phyloP scores from a whole-genome alignment of 2,329 filamentous ascomycete genomes.

The Nothopassalora personata region DNA sequence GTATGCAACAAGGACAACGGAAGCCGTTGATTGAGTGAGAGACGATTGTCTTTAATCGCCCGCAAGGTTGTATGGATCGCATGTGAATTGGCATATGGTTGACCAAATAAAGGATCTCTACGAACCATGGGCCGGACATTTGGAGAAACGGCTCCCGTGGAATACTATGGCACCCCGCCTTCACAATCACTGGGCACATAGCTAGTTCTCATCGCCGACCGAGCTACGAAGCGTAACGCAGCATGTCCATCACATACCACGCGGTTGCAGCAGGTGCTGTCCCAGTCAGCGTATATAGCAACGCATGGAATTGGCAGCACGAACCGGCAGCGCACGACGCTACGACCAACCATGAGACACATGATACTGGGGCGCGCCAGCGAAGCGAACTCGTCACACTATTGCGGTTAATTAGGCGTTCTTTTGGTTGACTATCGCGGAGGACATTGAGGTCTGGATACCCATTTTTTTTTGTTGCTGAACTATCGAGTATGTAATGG shows the following conservation, averaged over 20 bases:
- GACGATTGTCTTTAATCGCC: background rate
- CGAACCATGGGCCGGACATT: too few species aligned
- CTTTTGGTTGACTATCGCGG: background rate
- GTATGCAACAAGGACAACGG: conserved; percentile 57
- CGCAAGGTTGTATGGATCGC: background rate
- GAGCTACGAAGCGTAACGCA: background rate
- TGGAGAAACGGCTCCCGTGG: background rate
- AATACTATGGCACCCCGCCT: background rate
- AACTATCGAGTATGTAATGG: background rate
- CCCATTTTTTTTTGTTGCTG: conserved; percentile 13
- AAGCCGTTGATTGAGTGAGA: conserved; percentile 62
- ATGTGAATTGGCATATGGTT: background rate
- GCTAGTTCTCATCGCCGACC: background rate
- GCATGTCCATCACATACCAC: background rate
- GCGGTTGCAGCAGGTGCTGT: background rate
- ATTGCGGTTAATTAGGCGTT: conserved; percentile 2
- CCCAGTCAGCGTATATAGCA: background rate
- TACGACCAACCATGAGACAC: background rate
- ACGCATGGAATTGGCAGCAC: background rate
- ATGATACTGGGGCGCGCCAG: background rate
- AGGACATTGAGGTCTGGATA: conserved; percentile 15
- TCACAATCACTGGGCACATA: too few species aligned
- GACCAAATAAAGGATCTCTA: background rate
- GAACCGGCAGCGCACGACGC: background rate
- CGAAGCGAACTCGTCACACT: background rate